phyloP scores from a whole-genome alignment of 2,329 filamentous ascomycete genomes.

The Endothia cerciana region DNA sequence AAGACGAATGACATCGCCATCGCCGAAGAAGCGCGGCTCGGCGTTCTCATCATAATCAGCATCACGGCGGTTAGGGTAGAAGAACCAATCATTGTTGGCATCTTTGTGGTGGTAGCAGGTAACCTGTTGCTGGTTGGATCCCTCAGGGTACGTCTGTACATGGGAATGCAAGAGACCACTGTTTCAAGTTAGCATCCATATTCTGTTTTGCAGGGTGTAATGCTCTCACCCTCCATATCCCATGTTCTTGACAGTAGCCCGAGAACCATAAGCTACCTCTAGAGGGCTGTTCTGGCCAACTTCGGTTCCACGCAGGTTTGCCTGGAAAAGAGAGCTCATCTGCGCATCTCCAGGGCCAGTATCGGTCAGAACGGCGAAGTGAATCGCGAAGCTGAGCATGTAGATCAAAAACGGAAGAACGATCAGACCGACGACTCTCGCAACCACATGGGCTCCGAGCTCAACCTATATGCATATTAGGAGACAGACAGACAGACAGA shows the following conservation, averaged over 20 bases:
- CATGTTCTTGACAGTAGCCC: constrained; percentile 97
- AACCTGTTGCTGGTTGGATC: constrained; percentile 91
- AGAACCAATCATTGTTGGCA: constrained; percentile 99
- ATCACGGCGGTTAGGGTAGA: constrained; percentile 88
- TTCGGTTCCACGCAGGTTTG: constrained; percentile 89
- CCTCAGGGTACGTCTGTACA: constrained; percentile 93
- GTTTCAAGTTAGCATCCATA: not conserved
- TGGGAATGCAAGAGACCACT: constrained; percentile 93
- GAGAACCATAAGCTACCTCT: constrained; percentile 87
- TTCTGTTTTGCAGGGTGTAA: not conserved
- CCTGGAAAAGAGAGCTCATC: constrained; percentile 99
- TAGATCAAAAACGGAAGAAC: constrained; percentile 89
- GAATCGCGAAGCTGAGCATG: constrained; percentile 91
- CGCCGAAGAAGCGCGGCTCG: constrained; percentile 75
- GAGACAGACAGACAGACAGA: too few relatives aligned
- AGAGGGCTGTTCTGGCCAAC: constrained; percentile 94
- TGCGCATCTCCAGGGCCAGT: constrained; percentile 97
- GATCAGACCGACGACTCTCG: constrained; percentile 85
- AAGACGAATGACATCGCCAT: constrained; percentile 79
- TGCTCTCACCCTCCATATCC: constrained; percentile 72
- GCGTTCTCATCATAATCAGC: constrained; percentile 72
- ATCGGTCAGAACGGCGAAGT: constrained; percentile 92
- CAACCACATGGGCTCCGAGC: constrained; percentile 76
- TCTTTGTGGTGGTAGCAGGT: constrained; percentile 99
- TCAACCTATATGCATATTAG: constrained; percentile 36